A percentile compares a stretch with the other conserved stretches of the same genome.
Evolutionary conservation across 306 rosid genomes (phyloP).

Genomic region (Cicer arietinum): DNA sequence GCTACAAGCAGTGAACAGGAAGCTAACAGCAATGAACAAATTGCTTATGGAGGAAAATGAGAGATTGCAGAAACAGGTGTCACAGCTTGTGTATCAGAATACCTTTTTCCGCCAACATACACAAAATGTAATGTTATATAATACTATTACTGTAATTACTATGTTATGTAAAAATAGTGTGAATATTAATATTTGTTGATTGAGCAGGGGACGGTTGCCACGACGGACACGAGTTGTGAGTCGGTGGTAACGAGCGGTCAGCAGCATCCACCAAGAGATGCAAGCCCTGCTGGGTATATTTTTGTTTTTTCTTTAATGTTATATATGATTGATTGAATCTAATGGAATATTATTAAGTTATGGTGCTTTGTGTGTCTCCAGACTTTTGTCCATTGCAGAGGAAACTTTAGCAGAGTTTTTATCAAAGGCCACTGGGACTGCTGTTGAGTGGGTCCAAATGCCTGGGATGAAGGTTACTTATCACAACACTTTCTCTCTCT

Average conservation of each 20-base stretch:
- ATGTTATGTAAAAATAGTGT: background rate
- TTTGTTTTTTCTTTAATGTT: background rate
- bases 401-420: slow-evolving; percentile 99
- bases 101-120: slow-evolving; percentile 94
- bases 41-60: slow-evolving; percentile 98
- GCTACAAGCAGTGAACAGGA: slow-evolving; percentile 87
- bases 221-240: slow-evolving; percentile 95
- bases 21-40: slow-evolving; percentile 95
- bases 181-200: background rate
- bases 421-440: slow-evolving; percentile 99
- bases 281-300: slow-evolving; percentile 92
- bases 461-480: slow-evolving; percentile 98
- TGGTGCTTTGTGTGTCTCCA: slow-evolving; percentile 46
- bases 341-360: slow-evolving; percentile 25
- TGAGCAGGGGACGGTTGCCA: slow-evolving; percentile 72
- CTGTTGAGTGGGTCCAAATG: slow-evolving; percentile 99
- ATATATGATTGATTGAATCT: slow-evolving; percentile 7
- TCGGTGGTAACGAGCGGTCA: slow-evolving; percentile 97
- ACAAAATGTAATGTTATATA: slow-evolving; percentile 63
- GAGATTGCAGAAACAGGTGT: slow-evolving; percentile 95
- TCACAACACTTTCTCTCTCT: background rate
- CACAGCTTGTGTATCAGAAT: slow-evolving; percentile 91
- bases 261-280: slow-evolving; percentile 99
- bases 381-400: slow-evolving; percentile 99
- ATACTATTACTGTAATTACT: background rate